phyloP scores from a whole-genome alignment of 2,329 filamentous ascomycete species.

The Ambrosiella beaveri region DNA sequence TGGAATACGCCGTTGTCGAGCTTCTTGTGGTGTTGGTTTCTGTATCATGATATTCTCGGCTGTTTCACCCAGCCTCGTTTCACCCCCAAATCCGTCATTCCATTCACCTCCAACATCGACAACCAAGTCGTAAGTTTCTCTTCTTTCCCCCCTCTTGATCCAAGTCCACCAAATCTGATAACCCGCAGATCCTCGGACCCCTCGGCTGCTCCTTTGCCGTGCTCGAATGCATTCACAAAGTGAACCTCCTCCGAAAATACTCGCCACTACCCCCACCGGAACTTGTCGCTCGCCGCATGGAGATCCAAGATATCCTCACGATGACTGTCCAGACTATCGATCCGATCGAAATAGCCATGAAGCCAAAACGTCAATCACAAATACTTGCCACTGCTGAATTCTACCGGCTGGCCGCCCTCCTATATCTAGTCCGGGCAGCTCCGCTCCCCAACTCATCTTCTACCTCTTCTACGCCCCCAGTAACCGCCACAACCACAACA shows the following conservation, averaged over 20 bases:
- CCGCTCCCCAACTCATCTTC: not conserved
- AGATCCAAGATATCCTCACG: not conserved
- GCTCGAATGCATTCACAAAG: conserved; percentile 26
- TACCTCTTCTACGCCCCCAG: too few relatives aligned
- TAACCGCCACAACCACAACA: too few relatives aligned
- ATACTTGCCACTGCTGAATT: conserved; percentile 28
- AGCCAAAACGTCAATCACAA: conserved; percentile 19
- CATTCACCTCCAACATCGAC: not conserved
- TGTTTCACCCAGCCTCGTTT: conserved; percentile 23
- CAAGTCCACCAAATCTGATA: not conserved
- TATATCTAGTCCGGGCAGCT: conserved; percentile 26
- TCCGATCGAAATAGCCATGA: conserved; percentile 14
- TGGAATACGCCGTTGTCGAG: conserved; percentile 18
- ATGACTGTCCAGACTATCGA: not conserved
- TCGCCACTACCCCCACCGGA: conserved; percentile 9
- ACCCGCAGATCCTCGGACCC: conserved; percentile 27
- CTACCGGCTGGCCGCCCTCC: conserved; percentile 30
- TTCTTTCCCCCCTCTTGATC: not conserved
- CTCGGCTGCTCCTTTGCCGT: conserved; percentile 30
- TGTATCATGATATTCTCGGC: conserved; percentile 30
- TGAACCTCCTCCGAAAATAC: conserved; percentile 22
- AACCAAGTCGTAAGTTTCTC: not conserved
- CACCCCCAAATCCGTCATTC: not conserved
- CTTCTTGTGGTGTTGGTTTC: conserved; percentile 29
- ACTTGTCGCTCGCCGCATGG: conserved; percentile 13